These are phyloP conservation scores for Triticum dicoccoides DNA, from an alignment of 176 grass and related monocot genomes.

Conservation along the genomic window DNA sequence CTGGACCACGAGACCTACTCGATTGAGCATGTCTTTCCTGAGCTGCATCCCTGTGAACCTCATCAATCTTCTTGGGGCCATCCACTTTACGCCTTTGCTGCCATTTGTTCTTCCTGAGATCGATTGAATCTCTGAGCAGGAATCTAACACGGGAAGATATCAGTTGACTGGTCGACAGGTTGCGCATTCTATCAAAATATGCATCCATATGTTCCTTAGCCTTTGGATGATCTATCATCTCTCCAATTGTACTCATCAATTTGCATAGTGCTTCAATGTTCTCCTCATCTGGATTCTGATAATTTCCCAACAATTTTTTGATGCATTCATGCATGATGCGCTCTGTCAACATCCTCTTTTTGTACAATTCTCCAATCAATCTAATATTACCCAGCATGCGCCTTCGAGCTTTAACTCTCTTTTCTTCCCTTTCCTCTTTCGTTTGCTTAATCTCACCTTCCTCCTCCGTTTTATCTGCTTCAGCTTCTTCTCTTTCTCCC, in stretches of 20 bases:
- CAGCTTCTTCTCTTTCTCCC: slow-evolving; percentile 88
- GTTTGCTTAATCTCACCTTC: slow-evolving; percentile 88
- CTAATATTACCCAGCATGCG: slow-evolving; percentile 97
- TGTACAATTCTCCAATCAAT: slow-evolving; percentile 94
- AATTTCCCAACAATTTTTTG: slow-evolving; percentile 71
- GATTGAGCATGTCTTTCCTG: slow-evolving; percentile 91
- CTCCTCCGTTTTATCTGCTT: slow-evolving; percentile 86
- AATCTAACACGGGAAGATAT: slow-evolving; percentile 89
- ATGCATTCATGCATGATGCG: slow-evolving; percentile 98
- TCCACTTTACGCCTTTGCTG: slow-evolving; percentile 94
- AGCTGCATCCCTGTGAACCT: slow-evolving; percentile 91
- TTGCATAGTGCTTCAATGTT: slow-evolving; percentile 94
- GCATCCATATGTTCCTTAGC: slow-evolving; percentile 95
- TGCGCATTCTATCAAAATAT: slow-evolving; percentile 71
- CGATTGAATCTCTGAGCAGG: slow-evolving; percentile 85
- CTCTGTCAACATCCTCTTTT: slow-evolving; percentile 94
- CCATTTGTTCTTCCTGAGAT: slow-evolving; percentile 91
- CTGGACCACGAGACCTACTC: slow-evolving; percentile 70
- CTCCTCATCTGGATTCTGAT: slow-evolving; percentile 72
- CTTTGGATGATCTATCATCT: slow-evolving; percentile 89
- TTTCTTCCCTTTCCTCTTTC: slow-evolving; percentile 76
- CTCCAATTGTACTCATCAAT: slow-evolving; percentile 97
- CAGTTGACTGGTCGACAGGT: slow-evolving; percentile 63
- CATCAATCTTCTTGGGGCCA: slow-evolving; percentile 98
- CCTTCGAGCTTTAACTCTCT: slow-evolving; percentile 67